A percentile compares a stretch with the other conserved stretches of the same genome.
Evolutionary conservation across 1,139 yeast species (phyloP).

Genomic region (Blastobotrys arbuscula): DNA sequence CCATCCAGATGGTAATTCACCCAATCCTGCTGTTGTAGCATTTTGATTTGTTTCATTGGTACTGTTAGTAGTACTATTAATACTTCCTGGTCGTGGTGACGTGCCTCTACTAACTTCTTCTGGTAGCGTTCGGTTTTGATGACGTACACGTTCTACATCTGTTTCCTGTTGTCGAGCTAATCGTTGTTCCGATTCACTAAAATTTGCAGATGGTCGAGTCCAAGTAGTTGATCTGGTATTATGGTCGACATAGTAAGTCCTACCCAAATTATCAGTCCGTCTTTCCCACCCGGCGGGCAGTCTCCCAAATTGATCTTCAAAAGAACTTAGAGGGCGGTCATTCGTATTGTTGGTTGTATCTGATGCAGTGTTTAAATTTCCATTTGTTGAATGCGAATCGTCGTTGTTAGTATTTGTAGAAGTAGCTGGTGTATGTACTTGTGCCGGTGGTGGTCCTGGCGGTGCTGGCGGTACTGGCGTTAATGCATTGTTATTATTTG

Average conservation of each 20-base stretch:
- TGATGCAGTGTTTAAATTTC: too few relatives aligned
- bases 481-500: background rate
- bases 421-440: background rate
- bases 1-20: conserved; percentile 98
- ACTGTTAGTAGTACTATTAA: conserved; percentile 23
- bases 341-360: background rate
- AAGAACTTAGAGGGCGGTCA: conserved; percentile 47
- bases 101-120: conserved; percentile 45
- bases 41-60: conserved; percentile 23
- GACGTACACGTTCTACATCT: conserved; percentile 86
- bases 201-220: conserved; percentile 79
- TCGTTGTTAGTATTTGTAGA: conserved; percentile 4
- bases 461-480: conserved; percentile 6
- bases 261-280: conserved; percentile 92
- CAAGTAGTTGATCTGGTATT: conserved; percentile 96
- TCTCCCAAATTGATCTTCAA: conserved; percentile 94
- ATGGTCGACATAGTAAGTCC: conserved; percentile 97
- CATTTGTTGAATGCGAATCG: background rate
- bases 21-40: conserved; percentile 91
- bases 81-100: conserved; percentile 28
- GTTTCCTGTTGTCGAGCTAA: conserved; percentile 49
- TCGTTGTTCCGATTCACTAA: conserved; percentile 39
- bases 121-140: conserved; percentile 84
- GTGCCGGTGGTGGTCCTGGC: conserved; percentile 3
- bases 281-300: conserved; percentile 99